These are phyloP conservation scores for Alnus glutinosa DNA, from an alignment of 306 rosid genomes.

Conservation along the genomic window DNA sequence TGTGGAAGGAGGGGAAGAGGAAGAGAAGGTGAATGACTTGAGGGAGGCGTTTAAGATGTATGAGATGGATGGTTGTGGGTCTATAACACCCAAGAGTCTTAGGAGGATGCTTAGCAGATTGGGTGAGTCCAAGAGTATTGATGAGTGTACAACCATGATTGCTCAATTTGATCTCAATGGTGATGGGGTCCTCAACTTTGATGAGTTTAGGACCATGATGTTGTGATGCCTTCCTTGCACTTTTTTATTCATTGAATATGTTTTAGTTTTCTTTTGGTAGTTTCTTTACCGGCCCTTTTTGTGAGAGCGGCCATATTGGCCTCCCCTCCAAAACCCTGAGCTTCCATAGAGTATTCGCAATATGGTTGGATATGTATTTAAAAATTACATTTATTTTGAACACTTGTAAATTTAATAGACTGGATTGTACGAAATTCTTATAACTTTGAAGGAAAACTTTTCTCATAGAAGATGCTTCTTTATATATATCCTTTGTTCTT, in stretches of 20 bases:
- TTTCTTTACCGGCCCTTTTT: too few relatives aligned
- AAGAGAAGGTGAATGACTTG: slow-evolving; percentile 62
- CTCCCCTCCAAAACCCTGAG: too few relatives aligned
- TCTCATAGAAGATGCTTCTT: too few relatives aligned
- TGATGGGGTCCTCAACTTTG: slow-evolving; percentile 76
- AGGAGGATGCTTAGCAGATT: slow-evolving; percentile 65
- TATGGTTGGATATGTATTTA: too few relatives aligned
- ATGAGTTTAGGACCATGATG: slow-evolving; percentile 87
- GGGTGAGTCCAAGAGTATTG: slow-evolving; percentile 61
- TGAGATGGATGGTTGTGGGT: slow-evolving; percentile 70
- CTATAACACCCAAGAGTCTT: slow-evolving; percentile 74
- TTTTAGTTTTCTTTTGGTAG: neutral
- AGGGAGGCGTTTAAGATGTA: slow-evolving; percentile 79
- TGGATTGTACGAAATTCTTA: too few relatives aligned
- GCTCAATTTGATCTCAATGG: slow-evolving; percentile 72
- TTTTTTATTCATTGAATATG: neutral
- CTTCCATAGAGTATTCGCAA: too few relatives aligned
- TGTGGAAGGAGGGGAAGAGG: slow-evolving; percentile 67
- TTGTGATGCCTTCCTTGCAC: slow-evolving; percentile 16
- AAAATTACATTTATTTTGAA: too few relatives aligned
- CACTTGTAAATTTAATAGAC: too few relatives aligned
- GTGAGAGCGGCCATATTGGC: too few relatives aligned
- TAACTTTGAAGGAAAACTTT: too few relatives aligned
- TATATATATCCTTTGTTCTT: too few relatives aligned
- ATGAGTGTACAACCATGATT: slow-evolving; percentile 66